Conservation (phyloP, 139 green algal genomes). For the Coccomyxa sp. region DNA sequence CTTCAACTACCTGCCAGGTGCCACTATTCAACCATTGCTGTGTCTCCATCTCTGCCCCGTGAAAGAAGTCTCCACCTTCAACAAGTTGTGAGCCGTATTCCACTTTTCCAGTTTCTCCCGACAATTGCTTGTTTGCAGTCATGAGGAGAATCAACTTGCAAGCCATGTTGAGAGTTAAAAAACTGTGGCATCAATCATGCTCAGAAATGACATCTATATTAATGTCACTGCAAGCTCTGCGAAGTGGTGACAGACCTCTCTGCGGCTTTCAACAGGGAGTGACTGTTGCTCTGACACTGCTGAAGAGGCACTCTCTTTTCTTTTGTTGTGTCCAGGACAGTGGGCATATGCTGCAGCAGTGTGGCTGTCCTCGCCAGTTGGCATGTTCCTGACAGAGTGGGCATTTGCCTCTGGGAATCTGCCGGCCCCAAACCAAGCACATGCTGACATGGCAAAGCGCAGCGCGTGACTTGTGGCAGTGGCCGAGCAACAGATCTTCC, state of each 20-base stretch:
- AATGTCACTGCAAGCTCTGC: no score
- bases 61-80: background rate
- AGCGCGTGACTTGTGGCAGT: no score
- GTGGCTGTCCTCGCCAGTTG: slow-evolving; percentile 2
- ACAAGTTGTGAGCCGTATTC: background rate
- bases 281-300: background rate
- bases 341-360: slow-evolving; percentile 3
- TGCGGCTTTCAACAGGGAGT: background rate
- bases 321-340: background rate
- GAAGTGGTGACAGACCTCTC: background rate
- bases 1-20: background rate
- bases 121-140: background rate
- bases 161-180: background rate
- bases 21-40: background rate
- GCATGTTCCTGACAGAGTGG: slow-evolving; percentile 7
- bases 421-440: background rate
- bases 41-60: background rate
- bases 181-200: background rate
- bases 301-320: background rate
- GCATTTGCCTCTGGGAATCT: slow-evolving; percentile 1
- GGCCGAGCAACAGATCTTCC: no score
- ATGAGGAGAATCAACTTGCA: background rate
- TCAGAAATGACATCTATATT: no score
- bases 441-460: background rate
- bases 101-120: background rate